These are phyloP conservation scores for Funneliformis caledonium DNA, from an alignment of 371 early-diverging fungal genomes.

Conservation along the genomic window DNA sequence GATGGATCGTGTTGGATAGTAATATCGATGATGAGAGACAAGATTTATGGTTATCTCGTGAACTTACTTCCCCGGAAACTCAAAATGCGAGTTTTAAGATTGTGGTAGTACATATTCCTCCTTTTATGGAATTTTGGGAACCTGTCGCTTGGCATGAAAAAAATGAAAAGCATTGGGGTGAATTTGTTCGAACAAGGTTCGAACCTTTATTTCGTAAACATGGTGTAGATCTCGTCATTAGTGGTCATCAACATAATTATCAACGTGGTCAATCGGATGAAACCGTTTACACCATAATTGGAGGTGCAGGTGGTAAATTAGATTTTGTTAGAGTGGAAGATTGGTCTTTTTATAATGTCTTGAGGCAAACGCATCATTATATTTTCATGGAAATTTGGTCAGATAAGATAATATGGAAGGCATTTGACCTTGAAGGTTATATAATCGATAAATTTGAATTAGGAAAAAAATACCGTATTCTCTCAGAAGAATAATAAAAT, in stretches of 20 bases:
- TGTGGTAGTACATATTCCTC: conserved; percentile 79
- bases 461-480: neutral
- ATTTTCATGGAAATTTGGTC: conserved; percentile 59
- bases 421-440: conserved; percentile 46
- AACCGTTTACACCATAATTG: conserved; percentile 68
- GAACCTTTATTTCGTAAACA: conserved; percentile 69
- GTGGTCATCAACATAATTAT: conserved; percentile 86
- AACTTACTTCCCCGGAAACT: conserved; percentile 60
- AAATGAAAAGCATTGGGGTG: conserved; percentile 73
- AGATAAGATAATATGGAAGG: conserved; percentile 50
- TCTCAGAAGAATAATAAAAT: neutral
- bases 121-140: conserved; percentile 82
- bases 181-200: conserved; percentile 68
- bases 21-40: conserved; percentile 67
- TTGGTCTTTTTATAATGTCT: conserved; percentile 66
- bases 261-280: conserved; percentile 63
- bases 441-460: conserved; percentile 41
- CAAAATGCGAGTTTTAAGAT: conserved; percentile 65
- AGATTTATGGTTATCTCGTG: conserved; percentile 64
- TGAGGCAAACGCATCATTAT: conserved; percentile 60
- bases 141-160: conserved; percentile 69
- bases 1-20: conserved; percentile 73
- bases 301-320: conserved; percentile 77
- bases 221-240: conserved; percentile 75
- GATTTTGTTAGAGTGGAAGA: conserved; percentile 72